A percentile compares a stretch with the other conserved stretches of the same genome.
These are phyloP conservation scores for Fusarium sp. DNA, from an alignment of 2,329 filamentous ascomycete species.

Conservation along the genomic window DNA sequence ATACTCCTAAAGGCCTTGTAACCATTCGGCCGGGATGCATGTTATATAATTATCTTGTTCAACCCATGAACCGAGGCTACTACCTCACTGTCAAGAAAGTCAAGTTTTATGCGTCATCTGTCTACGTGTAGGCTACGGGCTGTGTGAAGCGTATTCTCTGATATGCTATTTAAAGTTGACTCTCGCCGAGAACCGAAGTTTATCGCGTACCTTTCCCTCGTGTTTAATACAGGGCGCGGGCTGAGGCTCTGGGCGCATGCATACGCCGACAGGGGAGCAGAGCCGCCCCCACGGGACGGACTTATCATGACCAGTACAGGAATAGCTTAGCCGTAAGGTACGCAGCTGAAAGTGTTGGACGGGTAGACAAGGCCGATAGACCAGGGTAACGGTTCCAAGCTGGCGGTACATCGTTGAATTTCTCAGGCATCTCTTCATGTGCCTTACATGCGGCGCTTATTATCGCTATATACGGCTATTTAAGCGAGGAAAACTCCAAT, in stretches of 20 bases:
- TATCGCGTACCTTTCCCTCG: background rate
- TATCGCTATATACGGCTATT: accelerated
- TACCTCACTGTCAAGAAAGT: accelerated
- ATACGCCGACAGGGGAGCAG: background rate
- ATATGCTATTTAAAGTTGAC: background rate
- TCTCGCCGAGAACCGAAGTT: background rate
- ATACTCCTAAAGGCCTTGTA: background rate
- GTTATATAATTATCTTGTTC: background rate
- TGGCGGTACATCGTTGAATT: background rate
- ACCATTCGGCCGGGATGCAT: accelerated
- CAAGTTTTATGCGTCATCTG: background rate
- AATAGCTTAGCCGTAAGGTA: too few species aligned
- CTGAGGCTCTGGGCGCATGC: background rate
- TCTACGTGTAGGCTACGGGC: background rate
- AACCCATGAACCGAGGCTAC: background rate
- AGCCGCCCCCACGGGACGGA: background rate
- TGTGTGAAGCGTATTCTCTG: too few species aligned
- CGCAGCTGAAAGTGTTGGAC: too few species aligned
- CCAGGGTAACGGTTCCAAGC: background rate
- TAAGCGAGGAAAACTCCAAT: background rate
- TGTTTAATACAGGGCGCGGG: background rate
- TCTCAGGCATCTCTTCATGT: background rate
- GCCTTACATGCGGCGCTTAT: background rate
- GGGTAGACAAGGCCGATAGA: too few species aligned
- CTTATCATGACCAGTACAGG: too few species aligned